A percentile compares a stretch with the other conserved stretches of the same genome.
Evolutionary conservation across 192 early-diverging fungal genomes (phyloP).

Genomic region (Gonapodya sp.): DNA sequence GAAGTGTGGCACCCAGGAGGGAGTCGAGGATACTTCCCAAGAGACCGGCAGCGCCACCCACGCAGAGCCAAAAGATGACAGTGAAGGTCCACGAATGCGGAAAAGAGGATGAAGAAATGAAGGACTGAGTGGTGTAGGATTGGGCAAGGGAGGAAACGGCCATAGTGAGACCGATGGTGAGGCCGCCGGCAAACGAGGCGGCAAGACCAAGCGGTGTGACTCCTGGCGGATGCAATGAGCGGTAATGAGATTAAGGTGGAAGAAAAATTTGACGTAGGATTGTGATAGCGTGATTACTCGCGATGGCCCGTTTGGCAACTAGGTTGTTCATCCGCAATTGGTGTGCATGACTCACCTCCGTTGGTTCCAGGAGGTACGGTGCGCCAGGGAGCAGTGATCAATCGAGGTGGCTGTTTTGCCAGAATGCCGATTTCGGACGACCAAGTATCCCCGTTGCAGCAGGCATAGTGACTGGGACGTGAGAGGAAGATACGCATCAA

Average conservation of each 20-base stretch:
- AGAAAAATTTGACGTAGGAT: not conserved
- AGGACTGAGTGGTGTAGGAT: conserved; percentile 25
- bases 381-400: conserved; percentile 66
- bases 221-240: not conserved
- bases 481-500: not conserved
- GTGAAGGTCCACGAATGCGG: not conserved
- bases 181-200: conserved; percentile 68
- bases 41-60: not conserved
- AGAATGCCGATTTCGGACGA: conserved; percentile 84
- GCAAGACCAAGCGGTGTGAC: conserved; percentile 61
- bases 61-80: not conserved
- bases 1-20: conserved; percentile 71
- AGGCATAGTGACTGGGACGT: conserved; percentile 40
- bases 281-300: no score
- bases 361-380: conserved; percentile 86
- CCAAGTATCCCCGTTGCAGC: conserved; percentile 67
- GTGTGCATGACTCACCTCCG: conserved; percentile 39
- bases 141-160: conserved; percentile 40
- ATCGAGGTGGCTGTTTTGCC: conserved; percentile 55
- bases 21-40: conserved; percentile 50
- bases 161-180: conserved; percentile 53
- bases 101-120: not conserved
- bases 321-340: not conserved
- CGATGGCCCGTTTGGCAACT: no score
- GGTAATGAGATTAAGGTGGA: no score